phyloP scores from a whole-genome alignment of 305 asterid genomes.

The Rubia balearica region DNA sequence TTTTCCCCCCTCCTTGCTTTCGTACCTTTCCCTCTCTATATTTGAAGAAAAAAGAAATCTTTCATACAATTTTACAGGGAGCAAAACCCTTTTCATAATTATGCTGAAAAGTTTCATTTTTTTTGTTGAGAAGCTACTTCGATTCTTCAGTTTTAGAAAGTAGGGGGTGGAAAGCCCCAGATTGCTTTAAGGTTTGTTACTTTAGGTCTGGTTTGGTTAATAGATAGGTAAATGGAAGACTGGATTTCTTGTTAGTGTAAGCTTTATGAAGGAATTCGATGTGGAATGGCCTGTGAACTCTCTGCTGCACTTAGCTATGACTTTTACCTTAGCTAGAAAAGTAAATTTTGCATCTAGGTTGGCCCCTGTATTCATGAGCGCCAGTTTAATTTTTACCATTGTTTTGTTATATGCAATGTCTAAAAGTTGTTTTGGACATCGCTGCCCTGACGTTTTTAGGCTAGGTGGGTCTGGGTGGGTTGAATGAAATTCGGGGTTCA shows the following conservation, averaged over 20 bases:
- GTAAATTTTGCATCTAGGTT: background rate
- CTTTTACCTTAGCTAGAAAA: background rate
- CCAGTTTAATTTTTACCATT: background rate
- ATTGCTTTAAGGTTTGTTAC: background rate
- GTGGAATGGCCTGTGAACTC: background rate
- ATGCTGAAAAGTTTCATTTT: background rate
- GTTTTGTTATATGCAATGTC: background rate
- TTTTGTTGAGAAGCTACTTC: background rate
- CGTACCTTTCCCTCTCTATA: background rate
- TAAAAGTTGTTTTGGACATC: background rate
- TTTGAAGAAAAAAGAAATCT: background rate
- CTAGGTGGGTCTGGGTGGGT: background rate
- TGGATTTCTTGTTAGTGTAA: constrained; percentile 1
- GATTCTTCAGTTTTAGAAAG: background rate
- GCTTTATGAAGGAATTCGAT: background rate
- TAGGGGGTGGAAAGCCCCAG: background rate
- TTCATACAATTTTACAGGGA: background rate
- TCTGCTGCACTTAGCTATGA: background rate
- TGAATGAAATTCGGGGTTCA: background rate
- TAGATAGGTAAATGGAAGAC: background rate
- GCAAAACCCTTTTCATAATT: background rate
- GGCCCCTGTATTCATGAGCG: background rate
- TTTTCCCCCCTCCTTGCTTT: background rate
- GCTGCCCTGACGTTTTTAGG: background rate
- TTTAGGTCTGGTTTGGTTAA: background rate